Conservation (phyloP, 192 early-diverging fungal species). For the Backusella psychrophila region DNA sequence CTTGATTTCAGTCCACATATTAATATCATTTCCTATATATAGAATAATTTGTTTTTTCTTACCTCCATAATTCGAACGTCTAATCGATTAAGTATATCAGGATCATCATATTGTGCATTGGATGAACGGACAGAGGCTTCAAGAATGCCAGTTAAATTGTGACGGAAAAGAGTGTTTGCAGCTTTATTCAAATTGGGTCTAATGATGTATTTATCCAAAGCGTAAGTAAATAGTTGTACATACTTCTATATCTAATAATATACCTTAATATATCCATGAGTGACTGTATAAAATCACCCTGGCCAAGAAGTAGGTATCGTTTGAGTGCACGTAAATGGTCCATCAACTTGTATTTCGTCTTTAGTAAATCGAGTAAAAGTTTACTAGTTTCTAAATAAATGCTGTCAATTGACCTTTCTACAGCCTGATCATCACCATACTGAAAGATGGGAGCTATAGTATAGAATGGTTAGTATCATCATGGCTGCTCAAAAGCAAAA, state of each 20-base stretch:
- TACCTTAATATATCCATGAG: constrained; percentile 85
- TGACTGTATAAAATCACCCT: constrained; percentile 93
- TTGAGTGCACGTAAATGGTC: constrained; percentile 87
- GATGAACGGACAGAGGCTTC: constrained; percentile 85
- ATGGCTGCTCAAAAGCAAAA: too few species aligned
- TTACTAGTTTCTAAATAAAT: constrained; percentile 71
- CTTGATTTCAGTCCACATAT: constrained; percentile 4
- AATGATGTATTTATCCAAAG: neutral
- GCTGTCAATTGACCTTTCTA: constrained; percentile 74
- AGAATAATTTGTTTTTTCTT: neutral
- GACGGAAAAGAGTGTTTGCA: constrained; percentile 74
- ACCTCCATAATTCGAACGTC: constrained; percentile 80
- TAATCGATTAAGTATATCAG: constrained; percentile 70
- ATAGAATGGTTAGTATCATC: too few species aligned
- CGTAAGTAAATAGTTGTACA: neutral
- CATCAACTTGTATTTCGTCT: constrained; percentile 75
- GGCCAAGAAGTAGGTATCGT: constrained; percentile 85
- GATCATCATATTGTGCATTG: constrained; percentile 83
- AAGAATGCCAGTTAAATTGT: constrained; percentile 84
- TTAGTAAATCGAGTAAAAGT: constrained; percentile 78
- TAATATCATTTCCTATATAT: constrained; percentile 12
- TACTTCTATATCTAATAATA: neutral
- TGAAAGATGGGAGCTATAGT: constrained; percentile 38
- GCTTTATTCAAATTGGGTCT: constrained; percentile 60
- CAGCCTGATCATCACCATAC: constrained; percentile 64